These are phyloP conservation scores for Elongisporangium anandrum DNA, from an alignment of 352 stramenopile species.

Conservation along the genomic window DNA sequence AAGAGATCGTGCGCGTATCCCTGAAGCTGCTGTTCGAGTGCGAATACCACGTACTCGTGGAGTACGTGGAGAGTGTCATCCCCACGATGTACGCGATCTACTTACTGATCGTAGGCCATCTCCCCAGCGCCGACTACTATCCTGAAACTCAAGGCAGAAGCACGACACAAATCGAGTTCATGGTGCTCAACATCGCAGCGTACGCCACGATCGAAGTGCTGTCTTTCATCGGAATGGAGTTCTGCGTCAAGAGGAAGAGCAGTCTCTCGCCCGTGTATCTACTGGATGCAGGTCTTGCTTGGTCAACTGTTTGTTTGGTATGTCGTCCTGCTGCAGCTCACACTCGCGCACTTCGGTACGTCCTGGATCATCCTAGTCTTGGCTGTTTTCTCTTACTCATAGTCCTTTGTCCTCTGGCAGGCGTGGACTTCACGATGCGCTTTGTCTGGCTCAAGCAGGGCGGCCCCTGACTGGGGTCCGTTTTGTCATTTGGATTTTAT, in stretches of 20 bases:
- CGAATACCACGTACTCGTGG: neutral
- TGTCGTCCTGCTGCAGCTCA: slow-evolving; percentile 15
- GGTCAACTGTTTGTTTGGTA: slow-evolving; percentile 17
- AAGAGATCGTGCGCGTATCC: neutral
- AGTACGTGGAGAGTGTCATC: neutral
- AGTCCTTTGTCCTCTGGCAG: no score
- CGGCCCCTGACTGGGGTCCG: no score
- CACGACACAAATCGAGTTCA: no score
- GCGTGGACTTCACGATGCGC: slow-evolving; percentile 11
- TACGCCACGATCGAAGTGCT: slow-evolving; percentile 10
- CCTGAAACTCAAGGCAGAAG: slow-evolving; percentile 10
- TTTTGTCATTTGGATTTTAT: no score
- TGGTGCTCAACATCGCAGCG: slow-evolving; percentile 5
- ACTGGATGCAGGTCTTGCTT: slow-evolving; percentile 13
- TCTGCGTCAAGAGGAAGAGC: slow-evolving; percentile 8
- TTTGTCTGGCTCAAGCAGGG: slow-evolving; percentile 14
- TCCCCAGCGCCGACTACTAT: slow-evolving; percentile 8
- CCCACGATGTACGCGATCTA: neutral
- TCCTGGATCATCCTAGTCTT: no score
- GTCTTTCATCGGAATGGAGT: slow-evolving; percentile 13
- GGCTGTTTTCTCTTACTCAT: neutral
- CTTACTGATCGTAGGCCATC: neutral
- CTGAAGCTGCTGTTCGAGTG: neutral
- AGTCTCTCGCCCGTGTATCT: slow-evolving; percentile 16
- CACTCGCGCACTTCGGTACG: slow-evolving; percentile 10